Conservation (phyloP, 2,329 filamentous ascomycete genomes). For the Cytospora mali region DNA sequence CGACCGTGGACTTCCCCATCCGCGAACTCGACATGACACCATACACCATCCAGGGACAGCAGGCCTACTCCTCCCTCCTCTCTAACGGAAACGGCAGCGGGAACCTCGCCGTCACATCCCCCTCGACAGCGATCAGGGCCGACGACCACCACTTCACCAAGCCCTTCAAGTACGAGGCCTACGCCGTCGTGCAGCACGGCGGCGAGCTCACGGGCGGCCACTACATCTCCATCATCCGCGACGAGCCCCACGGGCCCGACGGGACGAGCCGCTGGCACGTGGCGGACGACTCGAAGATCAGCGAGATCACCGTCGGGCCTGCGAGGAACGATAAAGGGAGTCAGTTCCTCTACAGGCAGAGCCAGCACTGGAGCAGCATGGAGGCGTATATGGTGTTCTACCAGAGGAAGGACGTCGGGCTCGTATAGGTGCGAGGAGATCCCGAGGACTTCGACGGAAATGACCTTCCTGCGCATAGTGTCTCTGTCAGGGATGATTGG, state of each 20-base stretch:
- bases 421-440: slow-evolving; percentile 1
- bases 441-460: not conserved
- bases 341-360: slow-evolving; percentile 43
- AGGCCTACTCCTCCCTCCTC: slow-evolving; percentile 30
- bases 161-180: slow-evolving; percentile 80
- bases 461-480: not conserved
- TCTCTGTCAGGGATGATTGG: too few species aligned
- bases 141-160: slow-evolving; percentile 46
- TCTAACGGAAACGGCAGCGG: slow-evolving; percentile 18
- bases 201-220: slow-evolving; percentile 71
- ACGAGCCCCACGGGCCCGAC: slow-evolving; percentile 41
- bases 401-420: slow-evolving; percentile 28
- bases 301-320: slow-evolving; percentile 46
- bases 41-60: slow-evolving; percentile 44
- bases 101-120: slow-evolving; percentile 28
- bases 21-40: slow-evolving; percentile 62
- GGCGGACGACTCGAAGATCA: slow-evolving; percentile 51
- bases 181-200: slow-evolving; percentile 83
- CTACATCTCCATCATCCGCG: slow-evolving; percentile 73
- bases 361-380: slow-evolving; percentile 31
- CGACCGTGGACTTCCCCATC: slow-evolving; percentile 75
- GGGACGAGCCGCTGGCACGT: slow-evolving; percentile 51
- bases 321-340: slow-evolving; percentile 40
- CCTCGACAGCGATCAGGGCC: slow-evolving; percentile 32
- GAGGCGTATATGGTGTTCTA: slow-evolving; percentile 54